Evolutionary conservation across 2,329 filamentous ascomycete genomes (phyloP).

Genomic region (Aspergillus sp.): DNA sequence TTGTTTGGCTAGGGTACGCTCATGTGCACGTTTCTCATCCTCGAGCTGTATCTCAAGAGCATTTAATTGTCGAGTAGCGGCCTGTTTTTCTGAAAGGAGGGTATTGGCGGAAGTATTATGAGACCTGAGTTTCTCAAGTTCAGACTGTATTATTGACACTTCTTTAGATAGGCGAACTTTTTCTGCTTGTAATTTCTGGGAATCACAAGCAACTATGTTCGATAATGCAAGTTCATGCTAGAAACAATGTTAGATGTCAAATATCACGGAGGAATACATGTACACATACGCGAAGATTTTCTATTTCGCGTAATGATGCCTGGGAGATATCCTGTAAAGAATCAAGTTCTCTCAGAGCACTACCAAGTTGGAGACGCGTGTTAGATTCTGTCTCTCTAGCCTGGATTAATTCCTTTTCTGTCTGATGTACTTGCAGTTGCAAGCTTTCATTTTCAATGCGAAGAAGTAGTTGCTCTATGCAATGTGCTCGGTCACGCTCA

Average conservation of each 20-base stretch:
- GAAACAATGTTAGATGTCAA: background rate
- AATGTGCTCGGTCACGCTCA: conserved; percentile 70
- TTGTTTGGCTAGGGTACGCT: conserved; percentile 51
- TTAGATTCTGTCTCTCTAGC: conserved; percentile 45
- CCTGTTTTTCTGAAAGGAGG: conserved; percentile 74
- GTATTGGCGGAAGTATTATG: conserved; percentile 64
- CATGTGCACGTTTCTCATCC: conserved; percentile 71
- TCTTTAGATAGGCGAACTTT: conserved; percentile 63
- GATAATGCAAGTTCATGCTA: conserved; percentile 72
- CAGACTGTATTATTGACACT: conserved; percentile 58
- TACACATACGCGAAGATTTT: conserved; percentile 53
- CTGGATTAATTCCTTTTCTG: conserved; percentile 56
- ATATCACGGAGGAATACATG: conserved; percentile 16
- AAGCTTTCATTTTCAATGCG: conserved; percentile 72
- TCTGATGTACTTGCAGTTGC: conserved; percentile 59
- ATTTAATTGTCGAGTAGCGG: conserved; percentile 74
- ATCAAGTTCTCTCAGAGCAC: conserved; percentile 48
- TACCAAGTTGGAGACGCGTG: conserved; percentile 49
- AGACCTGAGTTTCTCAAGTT: conserved; percentile 61
- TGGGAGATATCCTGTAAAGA: conserved; percentile 38
- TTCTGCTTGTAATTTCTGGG: conserved; percentile 66
- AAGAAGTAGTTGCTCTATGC: conserved; percentile 68
- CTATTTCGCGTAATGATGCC: conserved; percentile 54
- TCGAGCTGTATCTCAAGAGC: conserved; percentile 78
- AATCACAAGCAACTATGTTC: conserved; percentile 66